A percentile compares a stretch with the other conserved stretches of the same genome.
These are phyloP conservation scores for Vickermania spadyakhi DNA, from an alignment of 208 protist genomes.

Conservation along the genomic window DNA sequence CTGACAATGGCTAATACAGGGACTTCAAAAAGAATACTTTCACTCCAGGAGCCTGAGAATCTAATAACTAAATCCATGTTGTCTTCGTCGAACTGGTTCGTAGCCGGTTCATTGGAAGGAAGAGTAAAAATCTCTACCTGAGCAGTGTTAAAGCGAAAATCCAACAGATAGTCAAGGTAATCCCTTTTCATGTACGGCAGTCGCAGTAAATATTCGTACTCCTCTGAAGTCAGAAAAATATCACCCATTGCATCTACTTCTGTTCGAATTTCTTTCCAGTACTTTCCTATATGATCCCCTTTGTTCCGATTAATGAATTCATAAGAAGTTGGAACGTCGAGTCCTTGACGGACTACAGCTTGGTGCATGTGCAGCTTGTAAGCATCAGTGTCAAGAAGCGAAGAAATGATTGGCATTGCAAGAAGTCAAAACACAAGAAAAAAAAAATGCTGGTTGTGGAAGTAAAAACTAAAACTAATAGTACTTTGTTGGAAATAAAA, in stretches of 20 bases:
- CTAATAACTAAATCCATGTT: constrained; percentile 43
- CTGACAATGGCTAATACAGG: constrained; percentile 75
- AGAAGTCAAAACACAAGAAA: too few relatives aligned
- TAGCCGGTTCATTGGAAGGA: constrained; percentile 6
- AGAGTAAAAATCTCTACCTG: constrained; percentile 55
- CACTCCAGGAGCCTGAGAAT: constrained; percentile 73
- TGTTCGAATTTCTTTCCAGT: constrained; percentile 40
- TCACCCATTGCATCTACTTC: constrained; percentile 33
- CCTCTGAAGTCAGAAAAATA: constrained; percentile 46
- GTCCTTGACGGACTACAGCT: constrained; percentile 68
- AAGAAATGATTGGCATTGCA: constrained; percentile 64
- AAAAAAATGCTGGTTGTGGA: too few relatives aligned
- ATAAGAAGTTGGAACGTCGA: constrained; percentile 30
- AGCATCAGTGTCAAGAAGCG: constrained; percentile 80
- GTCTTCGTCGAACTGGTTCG: constrained; percentile 18
- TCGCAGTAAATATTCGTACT: constrained; percentile 55
- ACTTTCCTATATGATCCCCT: constrained; percentile 60
- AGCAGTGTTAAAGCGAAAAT: constrained; percentile 69
- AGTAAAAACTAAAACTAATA: too few relatives aligned
- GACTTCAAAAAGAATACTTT: constrained; percentile 86
- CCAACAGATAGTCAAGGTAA: constrained; percentile 68
- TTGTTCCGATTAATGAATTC: constrained; percentile 74
- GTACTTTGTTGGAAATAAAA: too few relatives aligned
- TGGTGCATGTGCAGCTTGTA: constrained; percentile 91
- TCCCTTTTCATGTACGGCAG: constrained; percentile 63